Base-by-base conservation (phyloP, 2,329 filamentous ascomycete genomes). In the Proliferodiscus dingleyae region DNA sequence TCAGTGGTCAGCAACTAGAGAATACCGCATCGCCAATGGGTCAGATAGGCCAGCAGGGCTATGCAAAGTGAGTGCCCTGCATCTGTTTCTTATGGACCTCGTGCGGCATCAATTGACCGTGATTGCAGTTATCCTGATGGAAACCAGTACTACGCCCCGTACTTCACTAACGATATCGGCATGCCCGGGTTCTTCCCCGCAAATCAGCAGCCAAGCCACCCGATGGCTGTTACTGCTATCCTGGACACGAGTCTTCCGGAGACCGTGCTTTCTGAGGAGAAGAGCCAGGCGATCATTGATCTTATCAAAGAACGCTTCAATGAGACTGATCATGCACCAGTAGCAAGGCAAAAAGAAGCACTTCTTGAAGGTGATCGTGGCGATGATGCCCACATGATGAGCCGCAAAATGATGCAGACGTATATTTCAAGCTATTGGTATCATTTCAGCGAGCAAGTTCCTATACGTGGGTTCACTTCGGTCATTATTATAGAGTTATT, bases 351-450 rank as follows among this genome's bases (percentile, higher is more conserved):
- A 51, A 89, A 89, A 60, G 87, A 88, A 40, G 78, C 76, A 40
- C 78, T 96, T 21, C 70, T 95, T 45, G 82, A 89, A 22, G 91
- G 90, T 11, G 82, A 95, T 59, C 79, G 85, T 43, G 79, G 82
- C 41, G 70, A 79, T 24, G 75, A 79, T 42, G 68, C 70, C 19
- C 80, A 84, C 49, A 76, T 83, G 71, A 71, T 97, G 51, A 95
- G 91, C 64, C 75, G 90, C 58, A 81, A 85, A 59, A 96, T 95
- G 88, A 94, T 97, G 86, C 89, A 96, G 67, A 85, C 83, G 3
- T 97, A 96, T 61, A 89, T 95, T 54, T 79, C 83, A 9, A 95
- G 89, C 2, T 98, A 94, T 66, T 98, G 93, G 93, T 76, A 86
- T 43, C 86, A 96, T 64, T 95, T 96, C 61, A 94, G 93, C 64